These are phyloP conservation scores for Tulasnella calospora DNA, from an alignment of 768 basidiomycete genomes.

Conservation along the genomic window DNA sequence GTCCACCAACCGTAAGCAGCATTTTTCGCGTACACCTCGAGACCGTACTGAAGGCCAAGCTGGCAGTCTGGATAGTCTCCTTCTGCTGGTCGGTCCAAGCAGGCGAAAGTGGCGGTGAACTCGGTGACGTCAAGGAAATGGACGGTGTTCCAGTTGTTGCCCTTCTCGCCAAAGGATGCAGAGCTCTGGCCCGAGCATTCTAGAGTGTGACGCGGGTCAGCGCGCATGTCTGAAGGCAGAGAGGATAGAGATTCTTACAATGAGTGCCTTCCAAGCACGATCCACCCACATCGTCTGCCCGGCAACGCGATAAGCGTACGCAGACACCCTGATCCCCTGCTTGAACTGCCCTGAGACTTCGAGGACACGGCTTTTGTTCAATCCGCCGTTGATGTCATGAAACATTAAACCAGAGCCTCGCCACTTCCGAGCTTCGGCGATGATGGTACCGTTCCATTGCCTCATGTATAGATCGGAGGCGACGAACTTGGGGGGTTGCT, in stretches of 20 bases:
- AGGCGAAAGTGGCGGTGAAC: constrained; percentile 43
- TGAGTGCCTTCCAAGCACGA: constrained; percentile 38
- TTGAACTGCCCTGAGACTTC: constrained; percentile 43
- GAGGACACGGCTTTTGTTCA: constrained; percentile 41
- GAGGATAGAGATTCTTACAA: constrained; percentile 32
- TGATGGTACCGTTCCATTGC: too few species aligned
- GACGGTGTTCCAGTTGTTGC: constrained; percentile 37
- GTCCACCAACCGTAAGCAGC: constrained; percentile 16
- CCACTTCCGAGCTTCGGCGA: constrained; percentile 39
- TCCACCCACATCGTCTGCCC: constrained; percentile 43
- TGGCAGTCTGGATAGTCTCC: constrained; percentile 40
- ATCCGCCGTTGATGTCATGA: constrained; percentile 41
- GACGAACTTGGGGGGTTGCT: too few species aligned
- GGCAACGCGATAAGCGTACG: constrained; percentile 42
- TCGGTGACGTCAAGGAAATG: constrained; percentile 44
- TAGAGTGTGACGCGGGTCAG: constrained; percentile 2
- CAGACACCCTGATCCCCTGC: constrained; percentile 43
- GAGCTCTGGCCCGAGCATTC: constrained; percentile 39
- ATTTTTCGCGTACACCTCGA: constrained; percentile 27
- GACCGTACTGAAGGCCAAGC: constrained; percentile 36
- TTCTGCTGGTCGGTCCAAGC: constrained; percentile 41
- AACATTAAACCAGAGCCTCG: constrained; percentile 33
- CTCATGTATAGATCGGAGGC: too few species aligned
- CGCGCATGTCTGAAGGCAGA: constrained; percentile 21
- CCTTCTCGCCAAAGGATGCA: constrained; percentile 34